phyloP scores from a whole-genome alignment of 2,329 filamentous ascomycete genomes.

The Dactylellina leptospora region DNA sequence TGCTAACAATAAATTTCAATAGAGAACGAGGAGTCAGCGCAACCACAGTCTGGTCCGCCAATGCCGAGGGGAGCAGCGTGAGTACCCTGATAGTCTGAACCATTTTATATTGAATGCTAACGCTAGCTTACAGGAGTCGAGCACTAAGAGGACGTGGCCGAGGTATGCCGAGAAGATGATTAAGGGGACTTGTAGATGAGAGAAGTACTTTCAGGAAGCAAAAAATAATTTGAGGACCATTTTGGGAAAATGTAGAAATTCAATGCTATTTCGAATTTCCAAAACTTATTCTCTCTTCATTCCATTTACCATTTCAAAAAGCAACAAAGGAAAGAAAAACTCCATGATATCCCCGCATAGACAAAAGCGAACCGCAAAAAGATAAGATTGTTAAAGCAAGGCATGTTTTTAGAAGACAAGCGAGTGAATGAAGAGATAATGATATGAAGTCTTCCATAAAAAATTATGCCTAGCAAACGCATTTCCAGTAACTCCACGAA shows the following conservation, averaged over 20 bases:
- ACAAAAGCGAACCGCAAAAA: conserved; percentile 23
- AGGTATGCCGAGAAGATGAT: conserved; percentile 84
- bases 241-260: conserved; percentile 48
- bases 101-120: conserved; percentile 67
- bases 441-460: background rate
- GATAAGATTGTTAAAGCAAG: conserved; percentile 6
- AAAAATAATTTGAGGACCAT: conserved; percentile 15
- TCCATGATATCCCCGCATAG: conserved; percentile 44
- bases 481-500: background rate
- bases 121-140: conserved; percentile 62
- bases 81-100: conserved; percentile 3
- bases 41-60: conserved; percentile 76
- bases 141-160: conserved; percentile 83
- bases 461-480: background rate
- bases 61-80: conserved; percentile 61
- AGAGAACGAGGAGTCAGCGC: conserved; percentile 89
- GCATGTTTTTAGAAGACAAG: no score
- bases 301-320: conserved; percentile 25
- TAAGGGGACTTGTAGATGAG: background rate
- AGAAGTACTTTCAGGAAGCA: conserved; percentile 2
- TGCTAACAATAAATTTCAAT: conserved; percentile 54
- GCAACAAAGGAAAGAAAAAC: conserved; percentile 4
- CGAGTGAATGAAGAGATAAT: no score
- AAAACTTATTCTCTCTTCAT: conserved; percentile 16
- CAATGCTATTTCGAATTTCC: no score